phyloP scores from a whole-genome alignment of 1,139 yeast genomes.

The Scheffersomyces illinoinensis region DNA sequence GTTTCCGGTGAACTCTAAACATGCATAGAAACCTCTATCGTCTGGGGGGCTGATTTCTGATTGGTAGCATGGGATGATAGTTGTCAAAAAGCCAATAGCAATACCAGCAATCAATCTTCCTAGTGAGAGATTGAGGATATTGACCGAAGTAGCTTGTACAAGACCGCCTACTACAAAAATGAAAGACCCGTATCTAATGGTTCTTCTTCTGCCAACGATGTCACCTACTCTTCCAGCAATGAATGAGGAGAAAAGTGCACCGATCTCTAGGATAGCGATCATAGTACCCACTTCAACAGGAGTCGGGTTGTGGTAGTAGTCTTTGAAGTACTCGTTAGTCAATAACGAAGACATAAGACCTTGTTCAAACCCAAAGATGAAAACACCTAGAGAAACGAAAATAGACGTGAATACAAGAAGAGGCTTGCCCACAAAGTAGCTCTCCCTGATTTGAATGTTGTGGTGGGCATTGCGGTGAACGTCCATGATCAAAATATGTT shows the following conservation, averaged over 20 bases:
- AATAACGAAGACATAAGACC: constrained; percentile 61
- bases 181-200: constrained; percentile 80
- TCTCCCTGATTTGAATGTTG: constrained; percentile 38
- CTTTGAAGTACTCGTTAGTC: constrained; percentile 71
- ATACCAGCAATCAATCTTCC: constrained; percentile 85
- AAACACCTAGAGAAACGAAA: constrained; percentile 61
- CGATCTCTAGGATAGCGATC: constrained; percentile 83
- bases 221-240: constrained; percentile 79
- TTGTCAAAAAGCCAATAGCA: constrained; percentile 88
- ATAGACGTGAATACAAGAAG: constrained; percentile 56
- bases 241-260: constrained; percentile 79
- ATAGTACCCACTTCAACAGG: constrained; percentile 72
- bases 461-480: constrained; percentile 19
- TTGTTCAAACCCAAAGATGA: constrained; percentile 63
- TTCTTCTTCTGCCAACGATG: constrained; percentile 73
- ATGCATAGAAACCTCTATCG: constrained; percentile 84
- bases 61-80: constrained; percentile 94
- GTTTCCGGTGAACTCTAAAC: constrained; percentile 91
- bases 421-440: constrained; percentile 52
- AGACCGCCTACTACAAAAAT: constrained; percentile 82
- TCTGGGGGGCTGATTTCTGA: constrained; percentile 89
- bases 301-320: constrained; percentile 70
- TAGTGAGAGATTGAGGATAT: constrained; percentile 52
- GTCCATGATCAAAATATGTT: constrained; percentile 10
- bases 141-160: constrained; percentile 61